Evolutionary conservation across 805 yeast genomes (phyloP).

Genomic region (Metschnikowia chrysomelidarum): DNA sequence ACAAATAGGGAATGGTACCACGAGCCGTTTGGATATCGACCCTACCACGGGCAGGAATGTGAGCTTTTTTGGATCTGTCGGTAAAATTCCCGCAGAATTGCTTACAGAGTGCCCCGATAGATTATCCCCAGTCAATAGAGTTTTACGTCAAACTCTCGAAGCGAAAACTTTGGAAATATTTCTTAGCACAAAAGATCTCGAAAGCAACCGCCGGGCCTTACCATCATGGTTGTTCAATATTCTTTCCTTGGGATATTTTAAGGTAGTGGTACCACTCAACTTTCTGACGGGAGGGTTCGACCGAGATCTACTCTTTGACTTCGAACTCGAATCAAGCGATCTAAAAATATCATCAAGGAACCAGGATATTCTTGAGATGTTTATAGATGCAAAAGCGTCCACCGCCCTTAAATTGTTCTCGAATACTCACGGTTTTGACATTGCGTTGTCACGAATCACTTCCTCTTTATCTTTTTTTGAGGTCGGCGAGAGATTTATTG

Average conservation of each 20-base stretch:
- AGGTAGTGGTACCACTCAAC: too few relatives aligned
- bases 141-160: constrained; percentile 21
- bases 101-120: constrained; percentile 22
- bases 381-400: constrained; percentile 1
- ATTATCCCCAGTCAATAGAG: constrained; percentile 20
- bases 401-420: neutral
- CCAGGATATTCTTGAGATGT: constrained; percentile 1
- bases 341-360: neutral
- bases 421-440: neutral
- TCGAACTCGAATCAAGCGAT: constrained; percentile 1
- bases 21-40: constrained; percentile 13
- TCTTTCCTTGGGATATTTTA: constrained; percentile 9
- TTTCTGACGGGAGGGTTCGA: too few relatives aligned
- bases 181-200: constrained; percentile 17
- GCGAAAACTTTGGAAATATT: constrained; percentile 14
- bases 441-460: constrained; percentile 1
- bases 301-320: too few relatives aligned
- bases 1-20: constrained; percentile 26
- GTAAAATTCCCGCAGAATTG: constrained; percentile 20
- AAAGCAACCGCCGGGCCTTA: constrained; percentile 11
- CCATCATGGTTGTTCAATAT: constrained; percentile 28
- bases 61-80: constrained; percentile 21
- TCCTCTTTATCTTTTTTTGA: constrained; percentile 1
- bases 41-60: constrained; percentile 19
- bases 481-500: neutral